Evolutionary conservation across 257 asterid species (phyloP), one percentile per base, ranked within the genome.

Genomic region (Anisodus acutangulus): DNA sequence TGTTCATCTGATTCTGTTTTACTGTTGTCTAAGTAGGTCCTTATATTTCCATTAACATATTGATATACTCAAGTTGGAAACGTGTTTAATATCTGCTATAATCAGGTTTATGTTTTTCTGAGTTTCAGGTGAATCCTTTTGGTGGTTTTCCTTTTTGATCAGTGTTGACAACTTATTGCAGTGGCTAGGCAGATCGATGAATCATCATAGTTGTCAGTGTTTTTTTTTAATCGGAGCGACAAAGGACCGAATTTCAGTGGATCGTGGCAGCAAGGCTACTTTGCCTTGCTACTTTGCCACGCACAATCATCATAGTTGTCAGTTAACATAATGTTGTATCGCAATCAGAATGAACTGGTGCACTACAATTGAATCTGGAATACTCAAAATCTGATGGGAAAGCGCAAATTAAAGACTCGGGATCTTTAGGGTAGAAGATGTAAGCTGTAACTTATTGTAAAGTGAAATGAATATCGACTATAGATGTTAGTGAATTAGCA

Each of bases 71-170:
- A 4, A 63, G 43, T 10, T 3, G 43, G 71, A 7, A 64, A 64
- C 7, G 3, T 11, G 26, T 35, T 26, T 9, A 12, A 4, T 64
- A 26, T 64, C 17, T 64, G 17, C 71, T 64, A 9, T 64, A 26
- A 4, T n/a, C 59, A 19, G 0, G 17, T 22, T 63, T 5, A 5
- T 45, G 17, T 43, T 45, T 7, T 54, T 31, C 11, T 41, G 57
- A 71, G 79, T n/a, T 72, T 72, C 80, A 72, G 41, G 80, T 19
- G 80, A 72, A 47, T 10, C 80, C 2, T 47, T 72, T 47, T 72
- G 80, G 57, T 71, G 37, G 37, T 70, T 71, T 43, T 71, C 35
- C 6, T 2, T 72, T 41, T 47, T 10, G 9, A n/a, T 72, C 59
- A 19, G 60, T 4, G 1, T 71, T n/a, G 11, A 12, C 60, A 19